Base-by-base conservation (phyloP, 768 basidiomycete species). In the Naematelia encephala region DNA sequence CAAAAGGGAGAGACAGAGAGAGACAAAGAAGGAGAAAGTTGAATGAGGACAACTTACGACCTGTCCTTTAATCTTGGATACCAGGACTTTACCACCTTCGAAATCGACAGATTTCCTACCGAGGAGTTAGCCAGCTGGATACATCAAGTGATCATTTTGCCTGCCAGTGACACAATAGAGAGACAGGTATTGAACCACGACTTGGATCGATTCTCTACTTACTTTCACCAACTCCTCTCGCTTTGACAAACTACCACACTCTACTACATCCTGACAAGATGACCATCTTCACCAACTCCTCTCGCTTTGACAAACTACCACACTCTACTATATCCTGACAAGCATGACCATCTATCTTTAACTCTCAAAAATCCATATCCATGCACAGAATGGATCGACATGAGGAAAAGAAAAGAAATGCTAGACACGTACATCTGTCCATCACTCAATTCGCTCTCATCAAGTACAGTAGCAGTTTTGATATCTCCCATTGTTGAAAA, bases 41-140 rank as follows among this genome's bases (percentile, higher is more conserved):
- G 44, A 11, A 2, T 2, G 42, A 16, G 25, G 16, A 28, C 12
- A n/a, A 67, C 72, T 62, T 56, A 75, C 69, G 81, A 90, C 79
- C 64, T 86, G 83, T 67, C 87, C 85, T 26, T 86, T 87, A 16
- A 92, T 76, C 51, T 86, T 85, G 54, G 87, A 87, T 11, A 92
- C 75, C 11, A 92, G 80, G 44, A 94, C 85, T 77, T 88, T 89
- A 25, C 77, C 78, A 50, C 85, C 87, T 16, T 83, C 87, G 69
- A 92, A 91, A 4, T 81, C 80, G 34, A 92, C 87, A 70, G 91
- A 84, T 77, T 91, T 91, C 88, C 89, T 90, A 70, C 43, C 10
- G n/a, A n/a, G 34, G 34, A 39, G 34, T 8, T 19, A 14, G 25
- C 54, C 25, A 65, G 56, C 44, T 25, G 5, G n/a, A 43, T 28